Evolutionary conservation across 352 stramenopile species (phyloP), one percentile per base, ranked within the genome.

Genomic region (Globisporangium takayamanum): DNA sequence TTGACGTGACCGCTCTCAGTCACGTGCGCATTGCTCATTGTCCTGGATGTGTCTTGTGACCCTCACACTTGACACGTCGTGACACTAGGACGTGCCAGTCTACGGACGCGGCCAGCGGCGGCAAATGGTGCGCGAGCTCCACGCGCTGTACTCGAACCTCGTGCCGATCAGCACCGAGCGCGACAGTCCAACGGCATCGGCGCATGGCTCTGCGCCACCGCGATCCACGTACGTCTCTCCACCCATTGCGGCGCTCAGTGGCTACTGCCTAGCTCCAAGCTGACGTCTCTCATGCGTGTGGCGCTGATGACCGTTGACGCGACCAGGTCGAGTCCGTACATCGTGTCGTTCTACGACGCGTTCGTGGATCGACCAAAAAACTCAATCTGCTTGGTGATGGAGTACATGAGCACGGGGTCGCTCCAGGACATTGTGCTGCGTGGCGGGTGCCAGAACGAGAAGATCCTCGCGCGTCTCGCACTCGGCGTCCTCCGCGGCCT

Each of bases 281-380:
- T 33, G 28, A 33, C 28, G 28, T 14, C 44, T 18, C 44, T 48
- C 44, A 12, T 59, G 28, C 5, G 28, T 33, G 28, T 5, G 28
- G 14, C 47, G 44, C 30, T 49, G 26, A 36, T 36, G 16, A 33
- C 28, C 28, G 28, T 33, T 33, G 28, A 33, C 28, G 5, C 28
- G 3, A 33, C 28, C 41, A 94, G 84, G 22, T 68, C 83, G 20
- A 92, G 88, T 65, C 89, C 88, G 22, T 89, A 94, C 57, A 94
- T 97, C 47, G 89, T 97, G 20, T 93, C 80, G 15, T 97, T 97
- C 65, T 95, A 96, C 63, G 89, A 97, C 59, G 89, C 87, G n/a
- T 97, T 96, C 63, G 83, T 92, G 5, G 88, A 96, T 63, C 74
- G 80, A 12, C 72, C 83, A 18, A 92, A 95, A 59, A 94, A 93